phyloP scores from a whole-genome alignment of 345 rosid genomes.

The Eucalyptus cloeziana region DNA sequence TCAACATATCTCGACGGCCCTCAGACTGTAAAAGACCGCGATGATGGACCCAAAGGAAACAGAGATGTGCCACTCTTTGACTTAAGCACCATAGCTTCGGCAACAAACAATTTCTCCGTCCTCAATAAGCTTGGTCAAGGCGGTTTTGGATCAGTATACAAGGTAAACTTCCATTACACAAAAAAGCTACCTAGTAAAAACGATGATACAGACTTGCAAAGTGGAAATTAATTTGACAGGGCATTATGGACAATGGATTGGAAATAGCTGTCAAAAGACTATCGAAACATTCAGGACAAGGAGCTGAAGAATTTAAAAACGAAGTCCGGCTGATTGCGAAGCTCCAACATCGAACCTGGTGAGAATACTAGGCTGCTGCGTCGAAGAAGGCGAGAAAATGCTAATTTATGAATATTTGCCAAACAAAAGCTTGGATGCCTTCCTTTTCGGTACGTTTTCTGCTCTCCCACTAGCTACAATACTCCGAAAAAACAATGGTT shows the following conservation, averaged over 20 bases:
- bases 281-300: slow-evolving; percentile 17
- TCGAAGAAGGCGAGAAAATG: slow-evolving; percentile 13
- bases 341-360: slow-evolving; percentile 25
- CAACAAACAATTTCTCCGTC: slow-evolving; percentile 7
- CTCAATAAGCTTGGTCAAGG: slow-evolving; percentile 5
- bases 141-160: slow-evolving; percentile 11
- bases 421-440: slow-evolving; percentile 28
- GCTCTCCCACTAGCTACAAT: background rate
- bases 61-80: slow-evolving; percentile 1
- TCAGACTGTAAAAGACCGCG: background rate
- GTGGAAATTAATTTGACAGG: background rate
- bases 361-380: slow-evolving; percentile 17
- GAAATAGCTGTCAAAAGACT: slow-evolving; percentile 26
- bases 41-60: background rate
- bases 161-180: background rate
- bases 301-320: slow-evolving; percentile 16
- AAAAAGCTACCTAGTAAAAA: background rate
- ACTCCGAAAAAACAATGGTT: no score
- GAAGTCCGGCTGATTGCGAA: slow-evolving; percentile 17
- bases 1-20: background rate
- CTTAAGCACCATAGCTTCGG: background rate
- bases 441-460: slow-evolving; percentile 7
- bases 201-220: background rate
- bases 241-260: slow-evolving; percentile 1
- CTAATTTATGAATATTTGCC: slow-evolving; percentile 25